phyloP scores from a whole-genome alignment of 139 green algal genomes.

The Eudorina sp. region DNA sequence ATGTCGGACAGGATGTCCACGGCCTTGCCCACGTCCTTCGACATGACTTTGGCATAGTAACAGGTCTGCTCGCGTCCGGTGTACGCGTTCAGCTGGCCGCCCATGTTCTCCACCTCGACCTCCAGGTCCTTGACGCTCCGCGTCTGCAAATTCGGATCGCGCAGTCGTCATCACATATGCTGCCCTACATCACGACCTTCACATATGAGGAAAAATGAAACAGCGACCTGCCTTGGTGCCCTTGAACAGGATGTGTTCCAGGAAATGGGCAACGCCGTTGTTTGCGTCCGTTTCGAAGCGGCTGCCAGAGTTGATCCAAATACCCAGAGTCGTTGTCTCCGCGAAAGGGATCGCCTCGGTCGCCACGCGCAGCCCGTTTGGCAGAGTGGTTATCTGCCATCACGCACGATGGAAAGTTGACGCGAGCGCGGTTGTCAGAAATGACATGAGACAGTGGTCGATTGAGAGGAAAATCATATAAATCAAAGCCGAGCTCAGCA shows the following conservation, averaged over 20 bases:
- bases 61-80: slow-evolving; percentile 96
- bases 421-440: neutral
- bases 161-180: neutral
- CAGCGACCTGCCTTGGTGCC: slow-evolving; percentile 84
- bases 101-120: slow-evolving; percentile 98
- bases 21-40: slow-evolving; percentile 91
- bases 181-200: too few species aligned
- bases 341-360: slow-evolving; percentile 89
- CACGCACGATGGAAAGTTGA: slow-evolving; percentile 6
- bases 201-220: too few species aligned
- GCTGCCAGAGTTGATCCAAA: slow-evolving; percentile 98
- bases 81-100: slow-evolving; percentile 98
- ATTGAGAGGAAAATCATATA: neutral
- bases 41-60: slow-evolving; percentile 94
- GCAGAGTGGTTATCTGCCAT: slow-evolving; percentile 92
- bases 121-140: slow-evolving; percentile 90
- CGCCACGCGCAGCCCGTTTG: slow-evolving; percentile 95
- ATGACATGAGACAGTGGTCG: too few species aligned
- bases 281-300: slow-evolving; percentile 93
- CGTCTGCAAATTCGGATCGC: slow-evolving; percentile 65
- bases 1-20: slow-evolving; percentile 98
- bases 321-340: slow-evolving; percentile 93
- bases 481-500: neutral
- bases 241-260: slow-evolving; percentile 99
- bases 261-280: slow-evolving; percentile 98